Evolutionary conservation across 495 filamentous ascomycete species (phyloP).

Genomic region (Neurospora tetrasperma): DNA sequence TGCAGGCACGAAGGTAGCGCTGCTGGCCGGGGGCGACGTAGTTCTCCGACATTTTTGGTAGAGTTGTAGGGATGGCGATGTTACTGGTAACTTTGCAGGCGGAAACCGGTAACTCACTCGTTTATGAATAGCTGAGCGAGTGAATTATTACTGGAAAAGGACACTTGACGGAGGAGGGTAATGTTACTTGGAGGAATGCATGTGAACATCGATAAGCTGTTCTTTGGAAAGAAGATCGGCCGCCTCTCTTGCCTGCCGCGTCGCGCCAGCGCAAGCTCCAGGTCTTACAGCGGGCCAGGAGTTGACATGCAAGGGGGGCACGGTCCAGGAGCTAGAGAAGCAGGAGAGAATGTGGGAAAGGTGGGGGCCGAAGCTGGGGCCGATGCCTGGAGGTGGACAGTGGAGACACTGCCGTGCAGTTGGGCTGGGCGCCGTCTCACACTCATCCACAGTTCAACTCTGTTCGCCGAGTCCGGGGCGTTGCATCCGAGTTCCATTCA

Average conservation of each 20-base stretch:
- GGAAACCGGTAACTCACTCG: background rate
- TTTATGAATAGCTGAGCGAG: background rate
- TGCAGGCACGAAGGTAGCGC: constrained; percentile 87
- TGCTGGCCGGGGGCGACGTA: constrained; percentile 58
- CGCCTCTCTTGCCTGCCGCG: background rate
- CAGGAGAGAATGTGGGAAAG: background rate
- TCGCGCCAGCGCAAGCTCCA: background rate
- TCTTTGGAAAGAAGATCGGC: background rate
- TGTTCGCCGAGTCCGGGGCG: background rate
- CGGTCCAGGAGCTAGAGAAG: background rate
- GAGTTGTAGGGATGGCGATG: background rate
- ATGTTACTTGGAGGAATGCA: background rate
- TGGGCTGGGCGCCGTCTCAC: background rate
- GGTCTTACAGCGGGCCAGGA: background rate
- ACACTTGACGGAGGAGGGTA: background rate
- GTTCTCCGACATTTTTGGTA: constrained; percentile 32
- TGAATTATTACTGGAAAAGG: background rate
- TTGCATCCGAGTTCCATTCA: background rate
- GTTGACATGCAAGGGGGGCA: background rate
- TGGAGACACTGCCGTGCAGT: background rate
- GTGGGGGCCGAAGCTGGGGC: background rate
- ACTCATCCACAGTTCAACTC: background rate
- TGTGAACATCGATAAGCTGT: background rate
- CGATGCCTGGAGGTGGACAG: background rate
- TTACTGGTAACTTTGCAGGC: background rate